Evolutionary conservation across 208 protist genomes (phyloP).

Genomic region (Crithidia thermophila): DNA sequence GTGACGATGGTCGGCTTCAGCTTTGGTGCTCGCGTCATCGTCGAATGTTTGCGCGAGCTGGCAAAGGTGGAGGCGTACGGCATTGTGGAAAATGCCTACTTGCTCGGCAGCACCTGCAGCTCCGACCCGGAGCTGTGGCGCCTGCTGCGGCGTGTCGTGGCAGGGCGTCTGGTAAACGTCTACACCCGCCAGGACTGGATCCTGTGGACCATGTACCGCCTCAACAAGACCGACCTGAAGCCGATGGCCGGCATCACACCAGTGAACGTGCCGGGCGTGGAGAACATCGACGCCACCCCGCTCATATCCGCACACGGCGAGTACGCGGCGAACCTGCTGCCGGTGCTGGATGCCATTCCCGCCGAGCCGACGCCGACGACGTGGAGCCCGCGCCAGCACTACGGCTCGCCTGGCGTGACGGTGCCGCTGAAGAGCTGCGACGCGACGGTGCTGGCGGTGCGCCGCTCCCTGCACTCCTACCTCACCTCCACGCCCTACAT

Average conservation of each 20-base stretch:
- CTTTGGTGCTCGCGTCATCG: slow-evolving; percentile 84
- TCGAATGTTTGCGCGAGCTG: slow-evolving; percentile 79
- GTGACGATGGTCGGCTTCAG: slow-evolving; percentile 89
- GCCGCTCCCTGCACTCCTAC: slow-evolving; percentile 39
- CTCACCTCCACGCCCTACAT: slow-evolving; percentile 40
- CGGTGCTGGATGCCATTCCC: slow-evolving; percentile 61
- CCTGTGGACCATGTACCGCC: slow-evolving; percentile 82
- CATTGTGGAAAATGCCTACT: slow-evolving; percentile 88
- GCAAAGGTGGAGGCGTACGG: slow-evolving; percentile 50
- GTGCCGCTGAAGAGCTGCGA: slow-evolving; percentile 33
- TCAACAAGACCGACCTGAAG: slow-evolving; percentile 64
- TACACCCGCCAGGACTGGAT: slow-evolving; percentile 87
- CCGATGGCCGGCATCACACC: slow-evolving; percentile 80
- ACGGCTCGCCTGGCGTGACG: slow-evolving; percentile 60
- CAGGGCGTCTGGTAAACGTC: slow-evolving; percentile 87
- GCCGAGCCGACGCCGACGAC: slow-evolving; percentile 39
- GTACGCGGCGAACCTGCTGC: slow-evolving; percentile 58
- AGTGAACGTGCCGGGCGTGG: slow-evolving; percentile 78
- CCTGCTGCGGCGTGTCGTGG: slow-evolving; percentile 66
- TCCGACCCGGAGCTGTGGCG: slow-evolving; percentile 62
- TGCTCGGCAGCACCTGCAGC: slow-evolving; percentile 72
- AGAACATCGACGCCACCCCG: slow-evolving; percentile 83
- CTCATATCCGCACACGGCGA: slow-evolving; percentile 63
- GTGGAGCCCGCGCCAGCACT: slow-evolving; percentile 45
- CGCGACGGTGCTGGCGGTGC: slow-evolving; percentile 36